phyloP scores from a whole-genome alignment of 106 monocot species.

The Dactylorhiza incarnata region DNA sequence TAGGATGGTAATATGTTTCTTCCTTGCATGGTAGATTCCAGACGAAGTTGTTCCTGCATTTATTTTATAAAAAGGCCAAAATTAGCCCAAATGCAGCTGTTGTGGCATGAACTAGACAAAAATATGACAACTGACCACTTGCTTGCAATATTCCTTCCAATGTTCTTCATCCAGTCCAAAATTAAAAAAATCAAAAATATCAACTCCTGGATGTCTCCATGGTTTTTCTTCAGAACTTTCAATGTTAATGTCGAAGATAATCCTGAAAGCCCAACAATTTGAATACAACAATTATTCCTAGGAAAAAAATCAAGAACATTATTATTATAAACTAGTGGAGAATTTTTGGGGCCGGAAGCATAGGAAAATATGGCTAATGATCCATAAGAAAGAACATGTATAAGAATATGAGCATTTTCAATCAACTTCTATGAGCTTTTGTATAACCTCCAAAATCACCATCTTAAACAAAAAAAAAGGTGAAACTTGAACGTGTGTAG shows the following conservation, averaged over 20 bases:
- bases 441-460: too few relatives aligned
- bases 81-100: slow-evolving; percentile 1
- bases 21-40: slow-evolving; percentile 97
- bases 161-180: slow-evolving; percentile 84
- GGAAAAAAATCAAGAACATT: too few relatives aligned
- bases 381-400: too few relatives aligned
- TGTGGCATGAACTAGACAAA: background rate
- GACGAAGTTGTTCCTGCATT: slow-evolving; percentile 74
- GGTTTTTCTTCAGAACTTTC: slow-evolving; percentile 92
- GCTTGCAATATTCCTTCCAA: slow-evolving; percentile 89
- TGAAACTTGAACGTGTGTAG: too few relatives aligned
- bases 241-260: slow-evolving; percentile 87
- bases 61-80: slow-evolving; percentile 6
- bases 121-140: slow-evolving; percentile 41
- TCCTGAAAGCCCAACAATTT: slow-evolving; percentile 39
- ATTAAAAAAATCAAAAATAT: slow-evolving; percentile 88
- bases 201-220: slow-evolving; percentile 85
- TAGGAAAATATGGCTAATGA: too few relatives aligned
- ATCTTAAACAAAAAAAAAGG: too few relatives aligned
- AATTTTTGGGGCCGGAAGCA: too few relatives aligned
- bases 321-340: too few relatives aligned
- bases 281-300: slow-evolving; percentile 1
- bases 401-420: too few relatives aligned
- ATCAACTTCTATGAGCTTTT: too few relatives aligned
- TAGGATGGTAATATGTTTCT: too few relatives aligned